Percentiles rank a stretch among this genome's conserved stretches.
Conservation (phyloP, 768 basidiomycete species). For the Amanita rimosa region DNA sequence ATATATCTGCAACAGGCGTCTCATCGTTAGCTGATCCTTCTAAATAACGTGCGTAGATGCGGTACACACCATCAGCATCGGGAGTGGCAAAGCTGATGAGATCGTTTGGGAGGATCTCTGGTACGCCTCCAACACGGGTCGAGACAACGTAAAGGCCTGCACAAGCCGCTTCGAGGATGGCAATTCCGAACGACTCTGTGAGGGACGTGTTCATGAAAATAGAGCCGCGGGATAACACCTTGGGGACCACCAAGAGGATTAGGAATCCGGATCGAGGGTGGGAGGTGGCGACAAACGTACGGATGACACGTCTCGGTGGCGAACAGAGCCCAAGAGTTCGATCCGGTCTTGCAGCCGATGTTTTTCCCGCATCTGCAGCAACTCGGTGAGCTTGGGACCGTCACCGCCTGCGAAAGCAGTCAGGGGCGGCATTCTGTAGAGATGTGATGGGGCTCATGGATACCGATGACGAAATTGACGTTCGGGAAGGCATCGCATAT, state of each 20-base stretch:
- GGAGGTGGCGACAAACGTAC: conserved; percentile 30
- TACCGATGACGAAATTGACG: conserved; percentile 83
- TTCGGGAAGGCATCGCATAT: conserved; percentile 81
- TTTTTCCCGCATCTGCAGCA: conserved; percentile 93
- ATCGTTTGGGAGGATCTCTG: conserved; percentile 86
- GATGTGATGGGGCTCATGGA: conserved; percentile 8
- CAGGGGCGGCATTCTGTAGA: background rate
- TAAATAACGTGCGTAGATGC: background rate
- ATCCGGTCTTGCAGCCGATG: conserved; percentile 84
- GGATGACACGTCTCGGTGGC: conserved; percentile 71
- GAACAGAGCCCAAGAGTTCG: conserved; percentile 75
- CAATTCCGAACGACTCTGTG: conserved; percentile 94
- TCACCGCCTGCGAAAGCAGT: conserved; percentile 61
- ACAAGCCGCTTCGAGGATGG: conserved; percentile 95
- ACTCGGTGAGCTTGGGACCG: conserved; percentile 89
- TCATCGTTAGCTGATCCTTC: background rate
- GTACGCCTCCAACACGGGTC: conserved; percentile 90
- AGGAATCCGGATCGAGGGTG: background rate
- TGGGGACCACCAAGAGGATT: background rate
- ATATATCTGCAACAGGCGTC: conserved; percentile 40
- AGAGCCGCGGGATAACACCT: conserved; percentile 81
- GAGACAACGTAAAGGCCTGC: conserved; percentile 90
- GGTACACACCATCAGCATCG: conserved; percentile 74
- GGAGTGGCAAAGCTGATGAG: conserved; percentile 95
- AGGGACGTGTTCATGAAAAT: conserved; percentile 95